Percentiles rank a stretch among this genome's conserved stretches.
Evolutionary conservation across 2,329 filamentous ascomycete species (phyloP).

Genomic region (Orbilia blumenaviensis): DNA sequence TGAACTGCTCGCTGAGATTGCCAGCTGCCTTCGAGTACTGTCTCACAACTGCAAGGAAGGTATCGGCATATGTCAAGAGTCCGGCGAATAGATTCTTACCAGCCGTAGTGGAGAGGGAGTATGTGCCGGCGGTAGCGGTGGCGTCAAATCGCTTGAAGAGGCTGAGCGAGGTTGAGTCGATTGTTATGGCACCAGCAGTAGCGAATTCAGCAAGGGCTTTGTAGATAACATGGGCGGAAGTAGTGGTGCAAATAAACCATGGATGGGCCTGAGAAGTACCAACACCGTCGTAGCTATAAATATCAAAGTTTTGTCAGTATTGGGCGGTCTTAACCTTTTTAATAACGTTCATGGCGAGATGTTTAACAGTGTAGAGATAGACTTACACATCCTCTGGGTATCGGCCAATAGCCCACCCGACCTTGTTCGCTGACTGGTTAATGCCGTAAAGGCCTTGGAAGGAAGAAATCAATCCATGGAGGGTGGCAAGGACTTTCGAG

Average conservation of each 20-base stretch:
- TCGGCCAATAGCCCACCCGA: constrained; percentile 70
- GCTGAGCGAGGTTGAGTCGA: constrained; percentile 64
- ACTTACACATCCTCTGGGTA: constrained; percentile 72
- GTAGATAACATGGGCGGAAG: constrained; percentile 81
- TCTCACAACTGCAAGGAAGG: constrained; percentile 62
- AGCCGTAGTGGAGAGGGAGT: constrained; percentile 23
- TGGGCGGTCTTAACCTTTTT: no score
- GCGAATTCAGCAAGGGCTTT: constrained; percentile 78
- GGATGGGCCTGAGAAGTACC: constrained; percentile 67
- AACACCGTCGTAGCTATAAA: constrained; percentile 71
- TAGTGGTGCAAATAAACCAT: constrained; percentile 80
- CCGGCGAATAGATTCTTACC: constrained; percentile 56
- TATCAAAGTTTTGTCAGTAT: not conserved
- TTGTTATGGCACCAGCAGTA: constrained; percentile 69
- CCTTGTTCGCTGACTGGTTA: constrained; percentile 64
- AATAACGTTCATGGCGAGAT: no score
- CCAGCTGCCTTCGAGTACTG: constrained; percentile 61
- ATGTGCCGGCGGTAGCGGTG: constrained; percentile 28
- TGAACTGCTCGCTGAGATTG: constrained; percentile 63
- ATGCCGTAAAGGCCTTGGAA: constrained; percentile 76
- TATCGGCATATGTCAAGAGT: constrained; percentile 60
- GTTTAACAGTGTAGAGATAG: no score
- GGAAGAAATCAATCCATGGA: constrained; percentile 77
- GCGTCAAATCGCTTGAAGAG: constrained; percentile 32
- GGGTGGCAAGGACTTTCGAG: constrained; percentile 73